Evolutionary conservation across 139 green algal species (phyloP).

Genomic region (Chlorella ohadii): DNA sequence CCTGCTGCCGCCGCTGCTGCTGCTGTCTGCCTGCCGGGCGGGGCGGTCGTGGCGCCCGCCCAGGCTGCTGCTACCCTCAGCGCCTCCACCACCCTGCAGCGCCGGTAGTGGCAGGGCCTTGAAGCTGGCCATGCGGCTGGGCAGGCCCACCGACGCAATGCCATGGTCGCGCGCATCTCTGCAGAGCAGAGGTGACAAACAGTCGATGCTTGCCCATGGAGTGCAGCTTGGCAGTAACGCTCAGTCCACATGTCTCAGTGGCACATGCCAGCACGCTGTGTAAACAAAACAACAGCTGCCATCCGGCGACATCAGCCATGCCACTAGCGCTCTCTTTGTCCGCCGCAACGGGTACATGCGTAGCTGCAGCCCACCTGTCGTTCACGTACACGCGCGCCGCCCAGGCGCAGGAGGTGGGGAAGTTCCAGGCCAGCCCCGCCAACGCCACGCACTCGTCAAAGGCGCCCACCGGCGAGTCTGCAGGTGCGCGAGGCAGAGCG

Average conservation of each 20-base stretch:
- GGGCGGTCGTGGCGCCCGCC: not conserved
- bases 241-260: too few relatives aligned
- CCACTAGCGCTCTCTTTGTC: too few relatives aligned
- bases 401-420: constrained; percentile 95
- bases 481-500: not conserved
- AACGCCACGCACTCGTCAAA: constrained; percentile 95
- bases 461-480: constrained; percentile 84
- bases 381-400: constrained; percentile 91
- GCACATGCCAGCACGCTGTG: too few relatives aligned
- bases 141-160: constrained; percentile 76
- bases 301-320: too few relatives aligned
- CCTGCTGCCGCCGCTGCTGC: not conserved
- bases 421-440: constrained; percentile 93
- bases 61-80: not conserved
- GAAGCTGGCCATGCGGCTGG: constrained; percentile 82
- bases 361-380: constrained; percentile 74
- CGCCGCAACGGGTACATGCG: too few relatives aligned
- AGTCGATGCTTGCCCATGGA: not conserved
- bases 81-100: not conserved
- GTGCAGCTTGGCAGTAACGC: too few relatives aligned
- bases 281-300: too few relatives aligned
- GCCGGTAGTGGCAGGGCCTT: constrained; percentile 25
- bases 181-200: not conserved
- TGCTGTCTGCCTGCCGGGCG: not conserved
- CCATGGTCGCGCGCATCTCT: constrained; percentile 83